Conservation (phyloP, 176 grass and related monocot genomes). For the Oryza nivara region DNA sequence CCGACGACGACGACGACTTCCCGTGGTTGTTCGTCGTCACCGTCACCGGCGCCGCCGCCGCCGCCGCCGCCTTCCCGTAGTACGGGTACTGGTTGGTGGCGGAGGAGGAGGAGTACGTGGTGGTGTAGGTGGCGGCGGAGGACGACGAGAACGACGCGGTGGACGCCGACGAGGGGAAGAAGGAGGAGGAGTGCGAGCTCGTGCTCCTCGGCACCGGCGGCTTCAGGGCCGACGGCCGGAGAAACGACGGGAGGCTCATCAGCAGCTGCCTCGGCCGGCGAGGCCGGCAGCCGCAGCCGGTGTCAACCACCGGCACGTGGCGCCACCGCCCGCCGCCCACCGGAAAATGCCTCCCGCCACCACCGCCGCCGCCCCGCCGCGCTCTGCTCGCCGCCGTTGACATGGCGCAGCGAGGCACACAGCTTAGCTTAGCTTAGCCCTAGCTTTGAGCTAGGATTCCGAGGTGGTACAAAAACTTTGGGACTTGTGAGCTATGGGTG, state of each 20-base stretch:
- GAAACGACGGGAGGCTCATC: slow-evolving; percentile 50
- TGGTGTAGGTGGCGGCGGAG: slow-evolving; percentile 28
- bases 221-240: slow-evolving; percentile 40
- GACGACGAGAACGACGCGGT: slow-evolving; percentile 28
- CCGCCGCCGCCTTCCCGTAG: background rate
- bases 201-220: slow-evolving; percentile 25
- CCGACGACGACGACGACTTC: background rate
- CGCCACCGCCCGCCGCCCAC: slow-evolving; percentile 42
- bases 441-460: background rate
- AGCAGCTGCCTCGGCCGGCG: slow-evolving; percentile 39
- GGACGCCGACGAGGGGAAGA: slow-evolving; percentile 49
- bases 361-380: slow-evolving; percentile 11
- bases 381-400: background rate
- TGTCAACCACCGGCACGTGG: slow-evolving; percentile 51
- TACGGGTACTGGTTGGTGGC: background rate
- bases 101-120: slow-evolving; percentile 44
- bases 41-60: slow-evolving; percentile 10
- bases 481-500: background rate
- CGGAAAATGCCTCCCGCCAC: slow-evolving; percentile 41
- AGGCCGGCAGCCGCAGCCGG: slow-evolving; percentile 58
- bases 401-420: slow-evolving; percentile 13
- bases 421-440: background rate
- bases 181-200: slow-evolving; percentile 19
- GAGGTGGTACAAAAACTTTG: background rate
- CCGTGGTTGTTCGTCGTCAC: background rate